A percentile compares a stretch with the other conserved stretches of the same genome.
These are phyloP conservation scores for Euphorbia pulcherrima DNA, from an alignment of 345 rosid genomes.

Conservation along the genomic window DNA sequence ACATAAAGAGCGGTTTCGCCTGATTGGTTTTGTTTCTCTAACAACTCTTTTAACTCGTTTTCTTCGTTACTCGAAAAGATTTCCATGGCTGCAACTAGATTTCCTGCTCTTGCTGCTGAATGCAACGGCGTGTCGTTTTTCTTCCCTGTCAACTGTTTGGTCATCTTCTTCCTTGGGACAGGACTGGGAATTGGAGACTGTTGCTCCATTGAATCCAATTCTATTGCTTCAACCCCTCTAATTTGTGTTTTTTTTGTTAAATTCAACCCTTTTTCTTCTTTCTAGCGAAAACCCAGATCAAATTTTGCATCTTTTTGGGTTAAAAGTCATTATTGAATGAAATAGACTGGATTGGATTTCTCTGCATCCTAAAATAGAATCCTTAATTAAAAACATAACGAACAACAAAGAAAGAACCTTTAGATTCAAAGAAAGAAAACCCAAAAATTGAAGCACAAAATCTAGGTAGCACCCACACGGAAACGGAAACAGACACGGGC, in stretches of 20 bases:
- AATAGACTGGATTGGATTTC: neutral
- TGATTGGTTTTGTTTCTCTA: constrained; percentile 75
- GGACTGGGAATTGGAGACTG: constrained; percentile 15
- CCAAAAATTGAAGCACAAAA: too few relatives aligned
- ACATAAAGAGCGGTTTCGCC: constrained; percentile 95
- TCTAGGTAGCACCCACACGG: too few relatives aligned
- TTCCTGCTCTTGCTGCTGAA: constrained; percentile 70
- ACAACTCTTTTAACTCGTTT: constrained; percentile 42
- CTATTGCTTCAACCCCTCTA: constrained; percentile 2
- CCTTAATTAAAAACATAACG: constrained; percentile 18
- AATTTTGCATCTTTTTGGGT: constrained; percentile 23
- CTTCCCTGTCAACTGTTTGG: constrained; percentile 82
- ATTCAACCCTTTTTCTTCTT: constrained; percentile 17
- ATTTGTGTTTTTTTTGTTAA: neutral
- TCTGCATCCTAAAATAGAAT: constrained; percentile 18
- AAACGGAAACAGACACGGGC: too few relatives aligned
- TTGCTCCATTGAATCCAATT: constrained; percentile 27
- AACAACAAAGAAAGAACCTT: too few relatives aligned
- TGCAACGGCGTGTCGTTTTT: constrained; percentile 73
- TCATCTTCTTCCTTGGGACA: constrained; percentile 59
- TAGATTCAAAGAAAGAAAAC: too few relatives aligned
- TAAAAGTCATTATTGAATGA: neutral
- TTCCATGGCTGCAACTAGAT: constrained; percentile 44
- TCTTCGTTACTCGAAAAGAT: constrained; percentile 42
- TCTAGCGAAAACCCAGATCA: constrained; percentile 39